A percentile compares a stretch with the other conserved stretches of the same genome.
Evolutionary conservation across 2,329 filamentous ascomycete species (phyloP).

Genomic region (Simplicillium sp.): DNA sequence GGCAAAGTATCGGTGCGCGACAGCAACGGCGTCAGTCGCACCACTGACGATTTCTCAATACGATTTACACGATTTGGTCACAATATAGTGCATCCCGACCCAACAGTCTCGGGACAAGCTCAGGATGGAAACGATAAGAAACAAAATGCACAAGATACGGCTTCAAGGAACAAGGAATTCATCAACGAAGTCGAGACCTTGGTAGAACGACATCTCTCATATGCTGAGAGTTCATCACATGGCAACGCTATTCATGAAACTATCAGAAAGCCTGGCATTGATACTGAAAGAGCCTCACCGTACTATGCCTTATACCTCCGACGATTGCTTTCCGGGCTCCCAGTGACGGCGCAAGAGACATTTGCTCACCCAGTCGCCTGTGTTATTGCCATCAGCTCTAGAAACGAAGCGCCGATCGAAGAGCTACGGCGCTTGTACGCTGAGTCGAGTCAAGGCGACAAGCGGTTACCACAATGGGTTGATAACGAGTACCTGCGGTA

Average conservation of each 20-base stretch:
- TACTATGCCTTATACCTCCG: slow-evolving; percentile 83
- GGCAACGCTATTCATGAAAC: slow-evolving; percentile 23
- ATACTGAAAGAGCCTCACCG: slow-evolving; percentile 52
- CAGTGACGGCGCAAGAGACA: slow-evolving; percentile 77
- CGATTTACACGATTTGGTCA: slow-evolving; percentile 69
- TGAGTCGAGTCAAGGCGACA: slow-evolving; percentile 70
- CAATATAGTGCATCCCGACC: slow-evolving; percentile 41
- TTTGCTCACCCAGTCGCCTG: slow-evolving; percentile 92
- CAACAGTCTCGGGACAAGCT: slow-evolving; percentile 17
- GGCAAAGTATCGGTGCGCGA: slow-evolving; percentile 88
- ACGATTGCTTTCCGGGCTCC: slow-evolving; percentile 69
- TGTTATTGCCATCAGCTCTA: slow-evolving; percentile 89
- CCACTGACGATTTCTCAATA: slow-evolving; percentile 83
- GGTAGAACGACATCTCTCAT: slow-evolving; percentile 68
- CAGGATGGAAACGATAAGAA: slow-evolving; percentile 31
- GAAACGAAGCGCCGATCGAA: slow-evolving; percentile 75
- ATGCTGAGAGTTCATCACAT: slow-evolving; percentile 55
- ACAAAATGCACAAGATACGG: slow-evolving; percentile 16
- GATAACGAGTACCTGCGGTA: slow-evolving; percentile 89
- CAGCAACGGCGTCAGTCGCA: slow-evolving; percentile 73
- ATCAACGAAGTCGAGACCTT: slow-evolving; percentile 68
- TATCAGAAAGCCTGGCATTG: slow-evolving; percentile 29
- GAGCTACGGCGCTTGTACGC: slow-evolving; percentile 76
- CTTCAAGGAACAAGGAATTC: slow-evolving; percentile 18
- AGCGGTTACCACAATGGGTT: slow-evolving; percentile 72